Conservation (phyloP, 352 stramenopile species). For the Phytopythium aichiense region DNA sequence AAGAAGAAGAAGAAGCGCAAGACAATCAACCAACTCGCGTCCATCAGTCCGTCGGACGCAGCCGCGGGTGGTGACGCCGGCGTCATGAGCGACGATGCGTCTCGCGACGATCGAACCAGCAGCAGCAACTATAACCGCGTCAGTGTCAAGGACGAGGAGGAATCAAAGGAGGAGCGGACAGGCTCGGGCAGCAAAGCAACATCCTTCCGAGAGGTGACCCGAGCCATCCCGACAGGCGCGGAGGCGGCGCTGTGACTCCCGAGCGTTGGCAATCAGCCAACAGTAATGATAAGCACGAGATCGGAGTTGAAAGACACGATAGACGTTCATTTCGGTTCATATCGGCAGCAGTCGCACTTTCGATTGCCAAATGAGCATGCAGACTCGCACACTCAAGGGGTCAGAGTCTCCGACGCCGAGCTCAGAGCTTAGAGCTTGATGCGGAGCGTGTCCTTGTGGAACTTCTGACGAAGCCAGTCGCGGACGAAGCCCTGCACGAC, state of each 20-base stretch:
- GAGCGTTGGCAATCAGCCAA: background rate
- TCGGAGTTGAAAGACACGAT: background rate
- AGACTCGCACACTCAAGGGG: too few relatives aligned
- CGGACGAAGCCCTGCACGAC: slow-evolving; percentile 65
- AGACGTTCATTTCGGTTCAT: slow-evolving; percentile 4
- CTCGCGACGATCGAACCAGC: background rate
- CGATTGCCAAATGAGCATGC: background rate
- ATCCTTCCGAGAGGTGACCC: slow-evolving; percentile 5
- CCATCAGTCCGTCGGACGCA: slow-evolving; percentile 3
- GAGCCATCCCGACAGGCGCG: slow-evolving; percentile 6
- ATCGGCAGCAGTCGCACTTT: background rate
- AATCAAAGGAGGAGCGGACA: background rate
- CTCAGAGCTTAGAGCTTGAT: slow-evolving; percentile 49
- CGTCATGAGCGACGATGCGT: background rate
- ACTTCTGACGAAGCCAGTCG: slow-evolving; percentile 59
- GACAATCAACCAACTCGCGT: background rate
- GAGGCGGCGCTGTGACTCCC: background rate
- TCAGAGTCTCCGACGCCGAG: background rate
- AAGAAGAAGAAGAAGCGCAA: slow-evolving; percentile 9
- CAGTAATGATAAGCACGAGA: background rate
- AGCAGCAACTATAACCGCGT: background rate
- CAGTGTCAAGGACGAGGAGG: background rate
- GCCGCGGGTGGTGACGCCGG: background rate
- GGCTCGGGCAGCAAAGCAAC: background rate
- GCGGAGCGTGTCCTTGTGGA: slow-evolving; percentile 54